Percentiles rank a stretch among this genome's conserved stretches.
phyloP scores from a whole-genome alignment of 768 basidiomycete species.

The Rhodotorula sphaerocarpa region DNA sequence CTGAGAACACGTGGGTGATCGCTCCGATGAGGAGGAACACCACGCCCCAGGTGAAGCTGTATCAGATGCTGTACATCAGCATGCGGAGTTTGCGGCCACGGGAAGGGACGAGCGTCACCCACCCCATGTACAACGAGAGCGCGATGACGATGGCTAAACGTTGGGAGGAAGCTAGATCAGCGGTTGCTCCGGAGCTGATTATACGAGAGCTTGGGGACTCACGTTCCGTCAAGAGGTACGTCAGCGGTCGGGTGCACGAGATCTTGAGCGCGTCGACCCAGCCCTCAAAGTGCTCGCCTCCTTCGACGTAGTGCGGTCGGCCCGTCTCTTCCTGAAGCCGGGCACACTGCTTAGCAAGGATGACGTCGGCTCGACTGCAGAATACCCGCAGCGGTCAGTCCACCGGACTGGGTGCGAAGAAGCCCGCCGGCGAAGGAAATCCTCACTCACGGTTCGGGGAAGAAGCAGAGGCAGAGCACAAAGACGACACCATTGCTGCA shows the following conservation, averaged over 20 bases:
- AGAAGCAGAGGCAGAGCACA: constrained; percentile 28
- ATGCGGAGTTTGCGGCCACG: too few species aligned
- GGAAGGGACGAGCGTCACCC: too few species aligned
- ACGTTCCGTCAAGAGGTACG: constrained; percentile 31
- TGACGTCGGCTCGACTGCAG: constrained; percentile 27
- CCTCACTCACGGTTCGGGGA: constrained; percentile 16
- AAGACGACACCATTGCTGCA: constrained; percentile 25
- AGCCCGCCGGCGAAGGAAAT: not conserved
- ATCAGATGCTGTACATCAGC: too few species aligned
- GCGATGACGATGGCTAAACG: constrained; percentile 11
- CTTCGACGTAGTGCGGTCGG: constrained; percentile 23
- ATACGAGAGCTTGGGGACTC: not conserved
- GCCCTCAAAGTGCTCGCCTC: constrained; percentile 20
- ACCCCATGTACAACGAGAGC: constrained; percentile 16
- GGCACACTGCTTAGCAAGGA: constrained; percentile 28
- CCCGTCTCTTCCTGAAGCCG: constrained; percentile 24
- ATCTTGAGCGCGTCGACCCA: constrained; percentile 15
- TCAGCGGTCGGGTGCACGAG: constrained; percentile 20
- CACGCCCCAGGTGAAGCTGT: not conserved
- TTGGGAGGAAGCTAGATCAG: too few species aligned
- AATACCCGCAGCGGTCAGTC: not conserved
- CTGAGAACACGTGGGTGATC: constrained; percentile 28
- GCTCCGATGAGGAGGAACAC: constrained; percentile 27
- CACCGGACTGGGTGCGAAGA: not conserved
- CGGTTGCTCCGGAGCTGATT: too few species aligned